phyloP scores from a whole-genome alignment of 2,329 filamentous ascomycete species.

The Plenodomus tracheiphilus region DNA sequence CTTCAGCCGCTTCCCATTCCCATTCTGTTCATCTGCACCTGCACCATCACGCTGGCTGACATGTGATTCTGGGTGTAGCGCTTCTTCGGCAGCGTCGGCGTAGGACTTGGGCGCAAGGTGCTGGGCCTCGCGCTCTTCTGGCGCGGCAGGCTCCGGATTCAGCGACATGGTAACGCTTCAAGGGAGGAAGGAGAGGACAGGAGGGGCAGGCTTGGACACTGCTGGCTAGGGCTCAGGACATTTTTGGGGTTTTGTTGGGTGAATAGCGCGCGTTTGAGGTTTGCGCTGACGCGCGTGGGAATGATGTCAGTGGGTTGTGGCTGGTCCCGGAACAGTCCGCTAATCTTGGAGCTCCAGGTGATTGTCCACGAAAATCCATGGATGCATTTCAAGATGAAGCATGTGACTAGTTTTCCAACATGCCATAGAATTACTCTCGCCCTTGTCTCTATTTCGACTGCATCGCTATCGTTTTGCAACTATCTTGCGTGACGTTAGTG shows the following conservation, averaged over 20 bases:
- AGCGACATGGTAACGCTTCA: conserved; percentile 41
- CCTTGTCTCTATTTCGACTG: too few species aligned
- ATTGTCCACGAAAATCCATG: too few species aligned
- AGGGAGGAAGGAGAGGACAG: conserved; percentile 1
- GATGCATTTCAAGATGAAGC: too few species aligned
- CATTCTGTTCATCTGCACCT: background rate
- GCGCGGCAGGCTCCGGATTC: conserved; percentile 47
- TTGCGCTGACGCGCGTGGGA: conserved; percentile 19
- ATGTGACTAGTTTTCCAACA: too few species aligned
- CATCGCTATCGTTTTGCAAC: too few species aligned
- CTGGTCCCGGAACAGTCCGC: background rate
- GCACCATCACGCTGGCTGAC: conserved; percentile 19
- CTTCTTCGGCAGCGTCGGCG: conserved; percentile 47
- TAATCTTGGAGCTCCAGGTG: too few species aligned
- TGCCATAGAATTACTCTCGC: too few species aligned
- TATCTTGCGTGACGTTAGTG: too few species aligned
- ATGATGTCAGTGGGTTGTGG: conserved; percentile 16
- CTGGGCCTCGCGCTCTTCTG: conserved; percentile 44
- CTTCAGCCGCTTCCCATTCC: conserved; percentile 2
- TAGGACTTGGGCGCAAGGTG: conserved; percentile 50
- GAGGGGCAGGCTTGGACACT: conserved; percentile 1
- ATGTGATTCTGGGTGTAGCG: conserved; percentile 31
- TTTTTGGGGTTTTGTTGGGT: conserved; percentile 25
- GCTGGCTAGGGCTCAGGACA: conserved; percentile 2
- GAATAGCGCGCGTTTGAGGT: conserved; percentile 22